These are phyloP conservation scores for Adansonia rubrostipa DNA, from an alignment of 441 rosid species.

Conservation along the genomic window DNA sequence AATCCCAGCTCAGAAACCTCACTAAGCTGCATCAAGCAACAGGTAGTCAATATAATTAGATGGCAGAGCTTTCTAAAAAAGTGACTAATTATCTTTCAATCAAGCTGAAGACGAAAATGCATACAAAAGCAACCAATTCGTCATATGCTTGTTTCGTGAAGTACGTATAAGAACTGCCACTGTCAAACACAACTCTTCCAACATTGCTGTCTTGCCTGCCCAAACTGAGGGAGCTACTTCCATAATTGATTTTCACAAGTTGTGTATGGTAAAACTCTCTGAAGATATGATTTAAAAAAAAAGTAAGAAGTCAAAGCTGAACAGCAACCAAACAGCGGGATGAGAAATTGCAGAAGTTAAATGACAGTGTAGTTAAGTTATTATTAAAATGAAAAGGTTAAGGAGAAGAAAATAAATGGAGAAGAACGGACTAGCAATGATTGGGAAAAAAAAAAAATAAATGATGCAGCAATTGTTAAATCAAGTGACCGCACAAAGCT, in stretches of 20 bases:
- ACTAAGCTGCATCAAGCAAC: constrained; percentile 54
- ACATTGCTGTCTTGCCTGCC: constrained; percentile 44
- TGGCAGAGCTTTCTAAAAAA: constrained; percentile 3
- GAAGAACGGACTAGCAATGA: not conserved
- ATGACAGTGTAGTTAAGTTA: not conserved
- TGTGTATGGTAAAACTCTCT: constrained; percentile 66
- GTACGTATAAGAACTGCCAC: constrained; percentile 94
- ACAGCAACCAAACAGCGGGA: constrained; percentile 13
- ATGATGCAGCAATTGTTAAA: constrained; percentile 1
- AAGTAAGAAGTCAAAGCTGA: constrained; percentile 20
- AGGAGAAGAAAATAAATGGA: not conserved
- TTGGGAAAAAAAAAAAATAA: not conserved
- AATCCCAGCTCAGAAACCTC: constrained; percentile 55
- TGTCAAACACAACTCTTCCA: constrained; percentile 65
- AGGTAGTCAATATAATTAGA: constrained; percentile 2
- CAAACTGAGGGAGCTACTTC: constrained; percentile 56
- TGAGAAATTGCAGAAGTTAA: constrained; percentile 1
- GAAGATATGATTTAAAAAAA: constrained; percentile 27
- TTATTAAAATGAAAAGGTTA: not conserved
- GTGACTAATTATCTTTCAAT: not conserved
- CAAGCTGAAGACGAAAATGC: constrained; percentile 31
- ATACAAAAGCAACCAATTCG: constrained; percentile 71
- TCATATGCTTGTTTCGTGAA: constrained; percentile 72
- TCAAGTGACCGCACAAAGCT: constrained; percentile 5
- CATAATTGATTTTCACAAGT: constrained; percentile 66